phyloP scores from a whole-genome alignment of 2,329 filamentous ascomycete genomes.

The Ophiostoma himal-ulmi region DNA sequence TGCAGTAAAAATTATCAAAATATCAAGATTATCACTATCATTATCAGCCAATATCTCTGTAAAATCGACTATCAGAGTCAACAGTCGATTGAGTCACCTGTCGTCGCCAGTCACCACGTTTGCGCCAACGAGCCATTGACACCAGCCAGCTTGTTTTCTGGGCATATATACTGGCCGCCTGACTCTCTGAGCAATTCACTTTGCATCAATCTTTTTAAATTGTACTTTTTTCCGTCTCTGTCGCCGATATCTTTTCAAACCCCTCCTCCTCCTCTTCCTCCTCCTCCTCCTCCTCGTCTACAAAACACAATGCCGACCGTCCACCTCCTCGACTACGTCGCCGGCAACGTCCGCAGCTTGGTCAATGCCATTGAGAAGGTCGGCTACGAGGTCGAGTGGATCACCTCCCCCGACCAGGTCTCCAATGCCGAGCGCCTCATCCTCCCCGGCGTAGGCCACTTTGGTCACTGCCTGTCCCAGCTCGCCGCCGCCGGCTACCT shows the following conservation, averaged over 20 bases:
- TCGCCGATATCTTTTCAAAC: background rate
- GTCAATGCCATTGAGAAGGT: constrained; percentile 97
- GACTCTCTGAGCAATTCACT: constrained; percentile 8
- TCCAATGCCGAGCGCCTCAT: constrained; percentile 84
- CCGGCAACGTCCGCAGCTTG: constrained; percentile 90
- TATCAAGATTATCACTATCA: background rate
- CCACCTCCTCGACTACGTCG: constrained; percentile 80
- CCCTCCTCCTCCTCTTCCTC: background rate
- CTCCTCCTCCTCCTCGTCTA: background rate
- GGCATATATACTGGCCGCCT: background rate
- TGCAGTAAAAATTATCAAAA: background rate
- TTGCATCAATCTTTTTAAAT: background rate
- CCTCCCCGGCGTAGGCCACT: constrained; percentile 93
- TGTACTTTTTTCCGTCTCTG: background rate
- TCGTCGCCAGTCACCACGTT: background rate
- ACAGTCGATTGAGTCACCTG: constrained; percentile 7
- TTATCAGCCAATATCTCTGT: background rate
- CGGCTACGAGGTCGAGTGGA: constrained; percentile 89
- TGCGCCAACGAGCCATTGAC: constrained; percentile 11
- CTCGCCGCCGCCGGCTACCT: constrained; percentile 76
- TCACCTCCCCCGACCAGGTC: constrained; percentile 78
- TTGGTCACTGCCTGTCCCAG: constrained; percentile 88
- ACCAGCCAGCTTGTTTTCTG: background rate
- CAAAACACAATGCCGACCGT: constrained; percentile 51
- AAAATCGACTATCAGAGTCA: background rate